Evolutionary conservation across 805 yeast species (phyloP).

Genomic region (Kazachstania taianensis): DNA sequence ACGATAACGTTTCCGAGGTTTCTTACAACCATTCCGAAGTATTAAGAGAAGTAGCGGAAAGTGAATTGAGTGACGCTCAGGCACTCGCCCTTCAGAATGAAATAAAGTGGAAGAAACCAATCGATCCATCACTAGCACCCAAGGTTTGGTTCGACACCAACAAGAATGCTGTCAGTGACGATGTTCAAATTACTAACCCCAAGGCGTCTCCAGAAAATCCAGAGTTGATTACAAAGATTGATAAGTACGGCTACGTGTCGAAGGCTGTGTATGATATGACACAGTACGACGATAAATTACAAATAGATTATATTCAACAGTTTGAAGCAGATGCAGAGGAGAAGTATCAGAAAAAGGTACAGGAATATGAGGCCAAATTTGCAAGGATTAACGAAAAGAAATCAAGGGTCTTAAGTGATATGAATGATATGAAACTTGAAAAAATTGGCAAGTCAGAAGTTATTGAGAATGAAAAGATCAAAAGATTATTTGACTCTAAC

Average conservation of each 20-base stretch:
- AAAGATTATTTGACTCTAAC: conserved; percentile 16
- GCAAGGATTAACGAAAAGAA: conserved; percentile 15
- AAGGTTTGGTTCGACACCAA: conserved; percentile 7
- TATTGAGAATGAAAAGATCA: conserved; percentile 16
- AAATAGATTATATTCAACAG: conserved; percentile 13
- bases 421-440: conserved; percentile 16
- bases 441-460: conserved; percentile 19
- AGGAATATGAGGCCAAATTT: conserved; percentile 16
- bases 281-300: conserved; percentile 15
- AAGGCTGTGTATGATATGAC: conserved; percentile 24
- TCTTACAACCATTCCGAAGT: not conserved
- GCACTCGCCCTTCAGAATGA: conserved; percentile 4
- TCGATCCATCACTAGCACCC: conserved; percentile 10
- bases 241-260: conserved; percentile 19
- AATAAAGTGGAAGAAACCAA: conserved; percentile 7
- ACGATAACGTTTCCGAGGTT: not conserved
- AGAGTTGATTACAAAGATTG: conserved; percentile 21
- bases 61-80: conserved; percentile 6
- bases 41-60: conserved; percentile 1
- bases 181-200: not conserved
- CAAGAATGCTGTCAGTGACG: not conserved
- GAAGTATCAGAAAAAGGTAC: conserved; percentile 14
- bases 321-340: conserved; percentile 9
- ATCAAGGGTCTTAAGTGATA: conserved; percentile 13
- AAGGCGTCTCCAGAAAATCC: conserved; percentile 25